Evolutionary conservation across 805 yeast genomes (phyloP).

Genomic region (Sugiyamaella mastotermitis): DNA sequence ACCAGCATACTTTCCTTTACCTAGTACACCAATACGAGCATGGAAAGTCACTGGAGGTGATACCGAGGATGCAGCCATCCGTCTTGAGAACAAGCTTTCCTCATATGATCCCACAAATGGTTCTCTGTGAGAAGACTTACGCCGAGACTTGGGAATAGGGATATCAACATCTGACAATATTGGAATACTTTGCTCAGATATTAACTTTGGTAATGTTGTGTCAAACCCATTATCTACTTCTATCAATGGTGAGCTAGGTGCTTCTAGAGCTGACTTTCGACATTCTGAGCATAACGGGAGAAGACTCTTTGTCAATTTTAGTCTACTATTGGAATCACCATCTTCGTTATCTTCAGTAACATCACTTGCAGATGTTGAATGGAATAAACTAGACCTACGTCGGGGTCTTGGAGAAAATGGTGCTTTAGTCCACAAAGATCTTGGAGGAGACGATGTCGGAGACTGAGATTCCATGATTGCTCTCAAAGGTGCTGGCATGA

Average conservation of each 20-base stretch:
- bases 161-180: too few species aligned
- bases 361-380: constrained; percentile 12
- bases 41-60: constrained; percentile 22
- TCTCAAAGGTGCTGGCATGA: too few species aligned
- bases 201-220: too few species aligned
- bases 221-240: too few species aligned
- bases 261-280: constrained; percentile 3
- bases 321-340: too few species aligned
- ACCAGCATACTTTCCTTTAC: constrained; percentile 20
- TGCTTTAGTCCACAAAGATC: too few species aligned
- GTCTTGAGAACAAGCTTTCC: constrained; percentile 28
- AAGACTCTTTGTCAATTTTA: too few species aligned
- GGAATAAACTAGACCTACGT: constrained; percentile 16
- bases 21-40: constrained; percentile 27
- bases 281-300: constrained; percentile 6
- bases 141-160: constrained; percentile 2
- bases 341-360: too few species aligned
- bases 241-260: too few species aligned
- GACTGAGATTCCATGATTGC: too few species aligned
- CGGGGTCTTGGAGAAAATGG: constrained; percentile 9
- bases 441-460: too few species aligned
- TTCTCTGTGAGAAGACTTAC: constrained; percentile 18
- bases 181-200: too few species aligned
- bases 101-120: constrained; percentile 31
- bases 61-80: constrained; percentile 25